phyloP scores from a whole-genome alignment of 306 rosid species.

The Cicer judaicum region DNA sequence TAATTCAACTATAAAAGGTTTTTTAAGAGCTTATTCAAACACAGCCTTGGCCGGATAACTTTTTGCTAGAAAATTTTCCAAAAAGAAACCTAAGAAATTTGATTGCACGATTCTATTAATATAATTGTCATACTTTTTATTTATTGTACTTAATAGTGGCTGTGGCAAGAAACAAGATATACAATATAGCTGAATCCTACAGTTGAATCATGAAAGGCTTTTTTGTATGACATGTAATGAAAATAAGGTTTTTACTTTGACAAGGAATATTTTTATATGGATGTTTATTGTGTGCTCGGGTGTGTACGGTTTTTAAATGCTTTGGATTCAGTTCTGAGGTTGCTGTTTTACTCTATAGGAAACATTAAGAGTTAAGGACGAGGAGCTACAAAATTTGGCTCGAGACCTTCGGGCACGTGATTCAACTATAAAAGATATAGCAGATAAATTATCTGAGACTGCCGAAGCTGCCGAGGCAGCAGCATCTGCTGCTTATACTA shows the following conservation, averaged over 20 bases:
- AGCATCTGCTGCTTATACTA: constrained; percentile 91
- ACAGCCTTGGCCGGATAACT: background rate
- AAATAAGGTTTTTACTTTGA: constrained; percentile 13
- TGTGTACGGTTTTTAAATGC: constrained; percentile 35
- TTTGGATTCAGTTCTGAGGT: constrained; percentile 36
- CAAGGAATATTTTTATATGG: constrained; percentile 11
- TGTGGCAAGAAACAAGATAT: constrained; percentile 3
- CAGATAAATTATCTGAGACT: constrained; percentile 92
- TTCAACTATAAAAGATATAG: constrained; percentile 89
- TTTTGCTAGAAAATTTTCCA: background rate
- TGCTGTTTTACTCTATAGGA: constrained; percentile 61
- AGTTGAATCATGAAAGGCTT: constrained; percentile 15
- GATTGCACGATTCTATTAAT: background rate
- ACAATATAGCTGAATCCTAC: constrained; percentile 3
- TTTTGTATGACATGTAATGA: constrained; percentile 14
- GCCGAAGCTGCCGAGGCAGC: constrained; percentile 99
- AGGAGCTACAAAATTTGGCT: constrained; percentile 92
- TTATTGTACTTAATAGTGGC: background rate
- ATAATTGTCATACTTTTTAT: background rate
- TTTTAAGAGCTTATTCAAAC: background rate
- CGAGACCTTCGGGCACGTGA: constrained; percentile 92
- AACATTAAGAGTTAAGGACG: constrained; percentile 91
- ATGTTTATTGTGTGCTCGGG: constrained; percentile 22
- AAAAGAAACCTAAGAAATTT: background rate
- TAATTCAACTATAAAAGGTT: background rate